These are phyloP conservation scores for Nicotiana sylvestris DNA, from an alignment of 257 asterid genomes.

Conservation along the genomic window DNA sequence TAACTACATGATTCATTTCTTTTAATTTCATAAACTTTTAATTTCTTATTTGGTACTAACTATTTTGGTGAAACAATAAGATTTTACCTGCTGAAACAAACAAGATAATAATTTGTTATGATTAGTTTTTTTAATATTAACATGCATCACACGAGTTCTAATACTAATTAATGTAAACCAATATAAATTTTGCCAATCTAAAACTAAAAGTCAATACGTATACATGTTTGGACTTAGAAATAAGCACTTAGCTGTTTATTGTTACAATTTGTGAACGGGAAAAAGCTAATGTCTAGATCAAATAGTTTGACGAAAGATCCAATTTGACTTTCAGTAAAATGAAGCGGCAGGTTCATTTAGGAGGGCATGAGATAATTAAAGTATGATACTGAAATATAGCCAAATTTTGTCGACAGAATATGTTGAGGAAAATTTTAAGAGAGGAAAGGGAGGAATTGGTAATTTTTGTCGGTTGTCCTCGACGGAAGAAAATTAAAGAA, in stretches of 20 bases:
- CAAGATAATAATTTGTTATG: neutral
- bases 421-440: neutral
- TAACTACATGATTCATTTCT: too few relatives aligned
- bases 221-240: neutral
- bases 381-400: neutral
- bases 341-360: neutral
- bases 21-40: neutral
- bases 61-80: neutral
- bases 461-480: neutral
- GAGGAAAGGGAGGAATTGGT: neutral
- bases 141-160: neutral
- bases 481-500: neutral
- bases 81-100: neutral
- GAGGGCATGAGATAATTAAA: neutral
- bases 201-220: neutral
- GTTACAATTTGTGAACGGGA: neutral
- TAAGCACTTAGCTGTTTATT: neutral
- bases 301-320: neutral
- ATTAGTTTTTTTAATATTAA: neutral
- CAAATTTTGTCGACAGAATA: neutral
- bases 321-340: neutral
- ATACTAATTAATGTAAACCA: neutral
- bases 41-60: neutral
- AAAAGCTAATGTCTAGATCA: neutral
- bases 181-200: neutral